Conservation (phyloP, 2,329 filamentous ascomycete genomes). For the Trichoderma lentiforme region DNA sequence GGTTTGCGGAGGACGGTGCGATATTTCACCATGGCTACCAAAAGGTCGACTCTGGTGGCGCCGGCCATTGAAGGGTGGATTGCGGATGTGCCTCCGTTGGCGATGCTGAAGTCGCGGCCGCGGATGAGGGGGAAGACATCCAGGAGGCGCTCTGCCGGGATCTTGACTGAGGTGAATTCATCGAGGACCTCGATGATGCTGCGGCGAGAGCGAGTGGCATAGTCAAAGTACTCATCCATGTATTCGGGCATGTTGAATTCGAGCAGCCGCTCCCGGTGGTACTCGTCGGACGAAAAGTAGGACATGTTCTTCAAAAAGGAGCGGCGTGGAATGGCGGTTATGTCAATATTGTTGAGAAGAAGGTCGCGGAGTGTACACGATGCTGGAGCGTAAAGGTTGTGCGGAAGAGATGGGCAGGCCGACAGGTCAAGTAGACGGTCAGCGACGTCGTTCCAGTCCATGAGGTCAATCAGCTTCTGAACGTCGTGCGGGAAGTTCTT, state of each 20-base stretch:
- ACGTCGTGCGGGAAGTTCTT: conserved; percentile 84
- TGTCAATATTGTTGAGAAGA: conserved; percentile 79
- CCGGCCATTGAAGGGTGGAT: conserved; percentile 25
- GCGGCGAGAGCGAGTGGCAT: conserved; percentile 83
- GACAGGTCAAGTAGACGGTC: conserved; percentile 62
- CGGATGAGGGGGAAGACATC: conserved; percentile 77
- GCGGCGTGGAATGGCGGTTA: conserved; percentile 83
- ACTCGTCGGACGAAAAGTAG: conserved; percentile 67
- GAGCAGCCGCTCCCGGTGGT: conserved; percentile 75
- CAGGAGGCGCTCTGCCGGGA: conserved; percentile 71
- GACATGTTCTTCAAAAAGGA: conserved; percentile 79
- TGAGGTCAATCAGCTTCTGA: conserved; percentile 70
- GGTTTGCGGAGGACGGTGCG: conserved; percentile 80
- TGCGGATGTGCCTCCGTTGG: conserved; percentile 60
- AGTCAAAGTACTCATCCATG: conserved; percentile 92
- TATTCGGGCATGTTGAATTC: conserved; percentile 80
- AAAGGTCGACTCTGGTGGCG: conserved; percentile 60
- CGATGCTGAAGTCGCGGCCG: conserved; percentile 92
- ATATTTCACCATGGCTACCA: conserved; percentile 89
- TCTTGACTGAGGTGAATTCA: conserved; percentile 80
- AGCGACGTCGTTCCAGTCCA: conserved; percentile 73
- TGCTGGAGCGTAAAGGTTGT: conserved; percentile 37
- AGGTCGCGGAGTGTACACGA: conserved; percentile 67
- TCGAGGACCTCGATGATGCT: conserved; percentile 90
- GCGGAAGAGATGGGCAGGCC: conserved; percentile 31